Evolutionary conservation across 208 protist species (phyloP).

Genomic region (Wallacemonas sp.): DNA sequence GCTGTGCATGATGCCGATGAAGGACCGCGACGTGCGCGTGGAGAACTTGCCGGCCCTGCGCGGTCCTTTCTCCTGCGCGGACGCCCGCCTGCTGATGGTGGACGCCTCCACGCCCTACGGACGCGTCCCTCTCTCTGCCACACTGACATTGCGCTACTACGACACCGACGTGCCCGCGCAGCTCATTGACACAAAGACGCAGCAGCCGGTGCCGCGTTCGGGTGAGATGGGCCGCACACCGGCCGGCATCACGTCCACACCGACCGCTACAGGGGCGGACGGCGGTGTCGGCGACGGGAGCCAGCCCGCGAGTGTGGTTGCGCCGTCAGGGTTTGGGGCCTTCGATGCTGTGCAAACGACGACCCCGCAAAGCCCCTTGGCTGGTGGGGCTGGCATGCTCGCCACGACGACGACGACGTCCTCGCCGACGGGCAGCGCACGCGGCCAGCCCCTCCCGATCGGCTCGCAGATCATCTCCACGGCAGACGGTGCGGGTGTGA

Average conservation of each 20-base stretch:
- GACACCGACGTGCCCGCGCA: constrained; percentile 40
- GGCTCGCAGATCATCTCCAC: background rate
- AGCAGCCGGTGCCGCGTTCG: constrained; percentile 6
- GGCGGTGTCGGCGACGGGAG: no score
- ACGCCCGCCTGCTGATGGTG: constrained; percentile 84
- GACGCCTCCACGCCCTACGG: constrained; percentile 81
- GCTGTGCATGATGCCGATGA: constrained; percentile 88
- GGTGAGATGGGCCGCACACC: background rate
- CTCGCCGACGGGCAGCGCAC: background rate
- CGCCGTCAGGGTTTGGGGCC: background rate
- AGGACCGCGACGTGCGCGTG: constrained; percentile 78
- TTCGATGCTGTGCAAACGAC: background rate
- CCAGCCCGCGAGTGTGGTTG: background rate
- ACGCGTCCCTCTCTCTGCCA: constrained; percentile 69
- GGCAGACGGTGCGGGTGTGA: background rate
- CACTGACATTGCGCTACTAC: constrained; percentile 79
- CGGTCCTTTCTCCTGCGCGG: constrained; percentile 85
- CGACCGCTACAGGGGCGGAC: no score
- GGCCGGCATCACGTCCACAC: no score
- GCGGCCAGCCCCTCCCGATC: background rate
- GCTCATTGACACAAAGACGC: background rate
- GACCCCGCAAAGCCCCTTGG: background rate
- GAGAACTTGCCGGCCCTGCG: constrained; percentile 82
- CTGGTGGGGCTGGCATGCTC: no score
- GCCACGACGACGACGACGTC: no score